A percentile compares a stretch with the other conserved stretches of the same genome.
Evolutionary conservation across 2,329 filamentous ascomycete species (phyloP).

Genomic region (Boeremia lycopersici): DNA sequence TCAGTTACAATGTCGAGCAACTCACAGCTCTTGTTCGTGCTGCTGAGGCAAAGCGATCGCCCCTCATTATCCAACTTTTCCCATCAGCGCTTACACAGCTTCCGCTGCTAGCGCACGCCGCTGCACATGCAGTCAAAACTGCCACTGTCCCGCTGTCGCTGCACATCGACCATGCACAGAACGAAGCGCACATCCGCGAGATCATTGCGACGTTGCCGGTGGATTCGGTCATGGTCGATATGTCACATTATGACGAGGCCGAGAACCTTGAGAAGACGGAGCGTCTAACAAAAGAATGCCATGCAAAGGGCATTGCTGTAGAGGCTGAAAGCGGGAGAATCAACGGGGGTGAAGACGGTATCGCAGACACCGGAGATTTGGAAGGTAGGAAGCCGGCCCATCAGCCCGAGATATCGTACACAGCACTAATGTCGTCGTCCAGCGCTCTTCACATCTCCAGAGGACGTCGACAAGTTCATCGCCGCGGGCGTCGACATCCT

Average conservation of each 20-base stretch:
- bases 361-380: slow-evolving; percentile 68
- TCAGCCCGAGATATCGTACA: background rate
- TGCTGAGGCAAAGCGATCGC: slow-evolving; percentile 43
- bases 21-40: slow-evolving; percentile 43
- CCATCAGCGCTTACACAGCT: slow-evolving; percentile 72
- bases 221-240: slow-evolving; percentile 78
- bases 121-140: slow-evolving; percentile 49
- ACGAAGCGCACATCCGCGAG: slow-evolving; percentile 50
- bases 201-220: slow-evolving; percentile 60
- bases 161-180: slow-evolving; percentile 57
- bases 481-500: slow-evolving; percentile 73
- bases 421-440: background rate
- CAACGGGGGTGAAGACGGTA: slow-evolving; percentile 74
- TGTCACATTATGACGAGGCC: slow-evolving; percentile 74
- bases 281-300: slow-evolving; percentile 66
- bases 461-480: slow-evolving; percentile 72
- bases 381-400: slow-evolving; percentile 50
- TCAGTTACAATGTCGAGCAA: slow-evolving; percentile 45
- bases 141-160: slow-evolving; percentile 52
- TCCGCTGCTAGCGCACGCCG: slow-evolving; percentile 54
- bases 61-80: slow-evolving; percentile 47
- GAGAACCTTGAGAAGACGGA: slow-evolving; percentile 70
- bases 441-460: slow-evolving; percentile 66
- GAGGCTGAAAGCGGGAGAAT: slow-evolving; percentile 75
- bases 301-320: slow-evolving; percentile 67